Base-by-base conservation (phyloP, 768 basidiomycete species). In the Austroboletus eburneus region DNA sequence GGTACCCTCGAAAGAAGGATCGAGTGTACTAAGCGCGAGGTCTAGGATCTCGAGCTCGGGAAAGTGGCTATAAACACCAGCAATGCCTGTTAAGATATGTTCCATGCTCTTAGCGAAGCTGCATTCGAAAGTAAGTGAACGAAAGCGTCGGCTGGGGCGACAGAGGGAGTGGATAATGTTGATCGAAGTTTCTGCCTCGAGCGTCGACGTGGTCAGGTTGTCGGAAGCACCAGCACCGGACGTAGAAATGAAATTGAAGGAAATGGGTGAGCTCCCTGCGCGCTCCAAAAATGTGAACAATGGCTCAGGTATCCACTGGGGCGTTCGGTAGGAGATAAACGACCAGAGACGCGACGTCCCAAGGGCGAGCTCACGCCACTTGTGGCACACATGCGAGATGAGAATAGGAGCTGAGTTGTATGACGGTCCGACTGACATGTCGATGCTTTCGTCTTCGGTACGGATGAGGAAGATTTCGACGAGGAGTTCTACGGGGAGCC, bases 401-500 rank as follows among this genome's bases (percentile, higher is more conserved):
- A 64, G 40, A 25, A 77, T 58, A 3, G 74, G 66, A 13, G 70
- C 61, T 30, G 61, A 53, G 49, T 67, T 66, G 47, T 51, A 65
- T 23, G 58, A 42, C 32, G 64, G 50, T 41, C 58, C 61, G 39
- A 55, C 46, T 20, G 44, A 21, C 20, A 56, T 37, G 37, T 64
- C 66, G 21, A 51, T 27, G 45, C 52, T 53, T 42, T 62, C 55
- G 32, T 66, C 61, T 48, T 57, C 54, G 29, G 52, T 41, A 30
- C 57, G 56, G 22, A 66, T 52, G 43, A 66, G 47, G 49, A 79
- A 80, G 42, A 78, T 67, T 7, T 71, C 65, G 32, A 66, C 52
- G 34, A 80, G 69, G 17, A 79, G 58, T 51, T 80, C 78, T 30
- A 67, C 48, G 13, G 78, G 78, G 38, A 79, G 69, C 71, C 74